Evolutionary conservation across 495 filamentous ascomycete species (phyloP), one percentile per base, ranked within the genome.

Genomic region (Immersiella caudata): DNA sequence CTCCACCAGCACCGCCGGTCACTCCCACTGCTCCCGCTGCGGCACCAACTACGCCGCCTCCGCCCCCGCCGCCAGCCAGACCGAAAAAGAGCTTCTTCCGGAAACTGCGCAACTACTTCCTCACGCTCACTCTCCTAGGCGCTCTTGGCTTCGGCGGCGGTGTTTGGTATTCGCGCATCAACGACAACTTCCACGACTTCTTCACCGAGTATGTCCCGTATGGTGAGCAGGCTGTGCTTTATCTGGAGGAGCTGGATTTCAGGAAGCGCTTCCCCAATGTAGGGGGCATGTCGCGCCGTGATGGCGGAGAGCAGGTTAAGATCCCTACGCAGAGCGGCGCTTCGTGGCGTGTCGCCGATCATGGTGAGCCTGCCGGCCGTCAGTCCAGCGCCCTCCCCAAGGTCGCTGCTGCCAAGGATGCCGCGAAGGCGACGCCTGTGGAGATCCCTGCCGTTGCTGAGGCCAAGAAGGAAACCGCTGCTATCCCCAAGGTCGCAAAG

Each of bases 101-200:
- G 66, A 85, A 89, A 66, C 73, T 83, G 65, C 78, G 79, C 70
- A 87, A 84, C 67, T 92, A 91, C 76, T 74, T 97, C 36, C 74
- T 91, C 52, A 88, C 88, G 55, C 73, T 97, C 60, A 80, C 92
- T 57, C 75, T 97, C 35, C 84, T 96, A 9, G 85, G 89, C 49
- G 88, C 85, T 7, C 73, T 96, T 18, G 88, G 89, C 33, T 99
- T 97, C 68, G 94, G 87, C 65, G 93, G 92, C 66, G 92, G 94
- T 57, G 87, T 97, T 58, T 96, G 91, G 81, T 92, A 96, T 74
- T 95, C 95, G 24, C 85, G 96, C 67, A 88, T 93, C 78, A 95
- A 89, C 69, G 95, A 99, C 81, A 97, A 94, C 78, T 97, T 97
- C 84, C 96, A 99, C 76, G 95, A 99, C 75, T 97, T 98, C 81